phyloP scores from a whole-genome alignment of 2,329 filamentous ascomycete genomes.

The Colletotrichum sp. region DNA sequence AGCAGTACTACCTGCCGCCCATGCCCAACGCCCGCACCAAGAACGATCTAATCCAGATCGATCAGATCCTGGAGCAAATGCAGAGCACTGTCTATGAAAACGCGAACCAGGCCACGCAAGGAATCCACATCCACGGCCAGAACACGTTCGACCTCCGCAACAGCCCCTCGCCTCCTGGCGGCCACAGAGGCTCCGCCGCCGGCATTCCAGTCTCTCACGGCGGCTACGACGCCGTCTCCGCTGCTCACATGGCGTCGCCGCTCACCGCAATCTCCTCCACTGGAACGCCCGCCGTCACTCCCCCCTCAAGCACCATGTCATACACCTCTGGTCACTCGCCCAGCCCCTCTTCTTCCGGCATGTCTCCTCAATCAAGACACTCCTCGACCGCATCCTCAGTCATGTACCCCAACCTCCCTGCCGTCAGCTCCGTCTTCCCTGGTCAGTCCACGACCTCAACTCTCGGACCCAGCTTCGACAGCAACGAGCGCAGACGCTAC shows the following conservation, averaged over 20 bases:
- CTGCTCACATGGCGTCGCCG: conserved; percentile 65
- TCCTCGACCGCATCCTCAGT: conserved; percentile 62
- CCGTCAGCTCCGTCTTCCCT: conserved; percentile 72
- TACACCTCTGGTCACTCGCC: conserved; percentile 81
- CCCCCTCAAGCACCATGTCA: conserved; percentile 75
- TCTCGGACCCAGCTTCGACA: conserved; percentile 70
- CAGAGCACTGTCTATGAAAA: conserved; percentile 96
- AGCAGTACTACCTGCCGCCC: conserved; percentile 87
- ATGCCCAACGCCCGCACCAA: conserved; percentile 91
- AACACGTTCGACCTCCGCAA: conserved; percentile 64
- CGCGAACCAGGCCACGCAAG: conserved; percentile 79
- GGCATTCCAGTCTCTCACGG: conserved; percentile 38
- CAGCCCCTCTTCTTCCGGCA: conserved; percentile 69
- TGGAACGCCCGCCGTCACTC: conserved; percentile 78
- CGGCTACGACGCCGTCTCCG: conserved; percentile 46
- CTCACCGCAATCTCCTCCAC: conserved; percentile 62
- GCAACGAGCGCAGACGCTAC: conserved; percentile 67
- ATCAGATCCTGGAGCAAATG: conserved; percentile 94
- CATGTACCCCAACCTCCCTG: conserved; percentile 77
- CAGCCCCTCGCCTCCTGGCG: conserved; percentile 56
- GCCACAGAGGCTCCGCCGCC: conserved; percentile 38
- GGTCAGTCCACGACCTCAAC: conserved; percentile 73
- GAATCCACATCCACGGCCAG: conserved; percentile 77
- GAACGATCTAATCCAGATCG: conserved; percentile 90
- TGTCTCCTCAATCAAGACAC: conserved; percentile 70